Base-by-base conservation (phyloP, 2,329 filamentous ascomycete species). In the Fusarium anthophilum region DNA sequence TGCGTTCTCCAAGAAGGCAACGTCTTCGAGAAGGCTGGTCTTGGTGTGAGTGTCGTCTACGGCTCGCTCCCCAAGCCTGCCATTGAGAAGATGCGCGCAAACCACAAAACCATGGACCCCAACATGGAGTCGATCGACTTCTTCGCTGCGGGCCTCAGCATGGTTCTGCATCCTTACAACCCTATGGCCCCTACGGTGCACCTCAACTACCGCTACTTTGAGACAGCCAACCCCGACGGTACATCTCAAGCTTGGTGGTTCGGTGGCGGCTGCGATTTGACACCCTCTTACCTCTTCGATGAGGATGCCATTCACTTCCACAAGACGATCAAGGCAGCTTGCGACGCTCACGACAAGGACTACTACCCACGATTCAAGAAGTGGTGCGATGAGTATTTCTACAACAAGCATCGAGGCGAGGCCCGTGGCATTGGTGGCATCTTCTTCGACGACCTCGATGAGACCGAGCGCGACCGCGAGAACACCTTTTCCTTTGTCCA, bases 311-410 rank as follows among this genome's bases (percentile, higher is more conserved):
- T 97, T 66, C 96, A 98, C 83, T 99, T 99, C 89, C 96, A 99
- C 87, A 91, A 91, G 82, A 94, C 93, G 6, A 92, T 99, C 79
- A 98, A 98, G 84, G 91, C 94, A 51, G 93, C 93, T 24, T 99
- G 96, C 84, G 96, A 99, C 83, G 92, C 92, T 76, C 96, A 99
- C 82, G 94, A 98, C 85, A 94, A 93, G 82, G 89, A 87, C 43
- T 99, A 98, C 87, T 99, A 97, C 82, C 92, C 94, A 18, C 91
- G 91, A 60, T 99, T 98, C 89, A 99, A 99, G 87, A 92, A 93
- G 81, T 99, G 96, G 96, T 99, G 96, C 82, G 96, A 99, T 82
- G 91, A 97, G 78, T 99, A 99, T 86, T 99, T 99, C 84, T 92
- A 89, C 86, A 93, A 98, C 83, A 96, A 95, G 82, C 96, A 99